Evolutionary conservation across 106 monocot species (phyloP), one percentile per base, ranked within the genome.

Genomic region (Apostasia ramifera): DNA sequence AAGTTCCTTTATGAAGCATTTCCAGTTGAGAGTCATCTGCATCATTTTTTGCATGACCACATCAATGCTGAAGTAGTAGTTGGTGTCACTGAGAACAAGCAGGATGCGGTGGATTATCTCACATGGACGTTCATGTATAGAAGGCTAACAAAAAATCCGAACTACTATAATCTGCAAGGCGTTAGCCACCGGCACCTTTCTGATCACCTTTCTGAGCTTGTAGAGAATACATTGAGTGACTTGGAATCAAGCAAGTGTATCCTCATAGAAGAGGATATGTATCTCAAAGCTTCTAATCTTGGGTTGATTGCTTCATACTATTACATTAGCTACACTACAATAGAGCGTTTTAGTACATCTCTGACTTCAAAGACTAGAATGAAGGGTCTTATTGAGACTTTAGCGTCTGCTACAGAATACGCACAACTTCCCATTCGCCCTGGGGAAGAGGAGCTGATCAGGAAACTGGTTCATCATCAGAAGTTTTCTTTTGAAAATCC

Each of bases 51-150:
- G 52, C 98, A 98, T 67, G 93, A 98, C 54, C 84, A 98, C 63
- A 40, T 98, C 55, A 98, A 98, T 80, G 98, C 98, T 59, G 98
- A 98, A 74, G 73, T 98, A 37, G 98, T 90, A 4, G 93, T 83
- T 60, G 93, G 85, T 49, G 83, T 85, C 42, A 63, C 83, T 15
- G 87, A 90, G 73, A 98, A 83, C 54, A 98, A 98, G 74, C 98
- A 98, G 72, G 90, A 93, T 71, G 98, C 93, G n/a, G 98, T 98
- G 15, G 93, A 98, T 77, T 98, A 93, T 70, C 87, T 98, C 70
- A 98, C 98, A 13, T 98, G 98, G 98, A 98, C 90, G 47, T 98
- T 98, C 67, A 98, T 93, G 98, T 98, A 93, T 47, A 67, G 98
- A 56, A 77, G 98, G 77, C 78, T 98, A 41, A 83, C 87, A 8